Percentiles rank a stretch among this genome's conserved stretches.
These are phyloP conservation scores for Amesomyces nigricolor DNA, from an alignment of 2,329 filamentous ascomycete genomes.

Conservation along the genomic window DNA sequence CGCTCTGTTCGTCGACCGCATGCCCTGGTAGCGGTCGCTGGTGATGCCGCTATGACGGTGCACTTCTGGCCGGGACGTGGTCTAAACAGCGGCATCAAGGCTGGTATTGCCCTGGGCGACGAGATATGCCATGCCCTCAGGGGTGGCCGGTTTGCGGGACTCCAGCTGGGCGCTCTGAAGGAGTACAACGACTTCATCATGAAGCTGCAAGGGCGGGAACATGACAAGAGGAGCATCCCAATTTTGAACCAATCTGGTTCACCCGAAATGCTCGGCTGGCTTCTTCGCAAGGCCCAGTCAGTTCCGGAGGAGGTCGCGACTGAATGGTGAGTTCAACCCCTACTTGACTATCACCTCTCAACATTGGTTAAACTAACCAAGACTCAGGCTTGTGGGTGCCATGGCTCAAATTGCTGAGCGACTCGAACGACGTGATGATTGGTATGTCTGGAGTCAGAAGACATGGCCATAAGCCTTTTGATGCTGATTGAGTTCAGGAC, in stretches of 20 bases:
- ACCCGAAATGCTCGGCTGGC: conserved; percentile 33
- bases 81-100: conserved; percentile 35
- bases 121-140: conserved; percentile 33
- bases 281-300: conserved; percentile 30
- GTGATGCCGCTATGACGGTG: conserved; percentile 35
- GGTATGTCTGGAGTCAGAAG: conserved; percentile 14
- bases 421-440: conserved; percentile 29
- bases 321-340: conserved; percentile 26
- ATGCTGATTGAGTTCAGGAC: no score
- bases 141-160: conserved; percentile 29
- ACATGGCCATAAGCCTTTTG: no score
- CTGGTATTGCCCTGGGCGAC: conserved; percentile 33
- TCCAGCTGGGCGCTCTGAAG: conserved; percentile 29
- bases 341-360: no score
- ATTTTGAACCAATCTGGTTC: conserved; percentile 34
- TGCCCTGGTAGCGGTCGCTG: conserved; percentile 32
- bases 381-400: conserved; percentile 29
- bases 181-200: conserved; percentile 35
- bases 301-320: conserved; percentile 32
- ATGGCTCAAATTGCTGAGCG: conserved; percentile 32
- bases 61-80: conserved; percentile 36
- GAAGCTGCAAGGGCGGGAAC: conserved; percentile 33
- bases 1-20: conserved; percentile 28
- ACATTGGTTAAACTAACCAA: background rate
- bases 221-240: conserved; percentile 34